Base-by-base conservation (phyloP, 2,329 filamentous ascomycete genomes). In the Teratosphaeria zuluensis region DNA sequence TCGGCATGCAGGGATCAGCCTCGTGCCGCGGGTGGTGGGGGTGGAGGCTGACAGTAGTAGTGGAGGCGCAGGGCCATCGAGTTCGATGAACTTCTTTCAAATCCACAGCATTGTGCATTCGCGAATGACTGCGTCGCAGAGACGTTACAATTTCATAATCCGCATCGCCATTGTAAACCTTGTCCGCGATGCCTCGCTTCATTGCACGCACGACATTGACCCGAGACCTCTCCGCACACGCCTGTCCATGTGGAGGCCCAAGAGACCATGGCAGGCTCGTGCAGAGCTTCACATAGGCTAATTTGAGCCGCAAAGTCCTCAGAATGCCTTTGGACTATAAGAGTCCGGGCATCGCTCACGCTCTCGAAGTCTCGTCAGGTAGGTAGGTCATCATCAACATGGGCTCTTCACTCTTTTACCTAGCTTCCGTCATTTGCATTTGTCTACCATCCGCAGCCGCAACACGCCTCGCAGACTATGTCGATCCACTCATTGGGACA, bases 401-500 rank as follows among this genome's bases (percentile, higher is more conserved):
- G 42, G 5, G 1, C 6, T 24, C 19, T 21, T 48, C 42, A 5
- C n/a, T 11, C 42, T 48, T 11, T 9, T n/a, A 21, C 16, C 6
- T 19, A 2, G 16, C n/a, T 5, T n/a, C 16, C 9, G 3, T 48
- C 19, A n/a, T n/a, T 21, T 21, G 42, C 19, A n/a, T 21, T n/a
- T 48, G 42, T 48, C 42, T 48, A 8, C 42, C 21, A 6, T n/a
- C 42, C 1, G 9, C 38, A 14, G 16, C 32, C 4, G 12, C 21
- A 8, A 31, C 31, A 24, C 53, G 53, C 14, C 53, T 55, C 14
- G 21, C 53, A 8, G 53, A 55, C 30, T 55, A 55, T 55, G 53
- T 55, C n/a, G 53, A 55, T 28, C 53, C 53, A 3, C 53, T 55
- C 31, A 54, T 54, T 33, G 53, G 53, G 9, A 54, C 53, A 16